A percentile compares a stretch with the other conserved stretches of the same genome.
phyloP scores from a whole-genome alignment of 306 rosid genomes.

The Quillaja saponaria region DNA sequence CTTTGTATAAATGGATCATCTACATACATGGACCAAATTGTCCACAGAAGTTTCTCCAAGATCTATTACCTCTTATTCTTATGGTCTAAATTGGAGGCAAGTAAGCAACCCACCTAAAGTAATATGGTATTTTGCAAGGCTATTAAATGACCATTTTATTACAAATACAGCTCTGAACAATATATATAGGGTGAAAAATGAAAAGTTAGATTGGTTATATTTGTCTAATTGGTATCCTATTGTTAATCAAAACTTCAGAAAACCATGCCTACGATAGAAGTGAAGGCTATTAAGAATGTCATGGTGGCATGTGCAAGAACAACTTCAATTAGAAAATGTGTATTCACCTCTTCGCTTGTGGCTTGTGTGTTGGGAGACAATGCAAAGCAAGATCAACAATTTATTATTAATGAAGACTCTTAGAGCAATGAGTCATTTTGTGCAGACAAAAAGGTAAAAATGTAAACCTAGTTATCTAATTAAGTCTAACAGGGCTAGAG shows the following conservation, averaged over 20 bases:
- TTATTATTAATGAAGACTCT: conserved; percentile 48
- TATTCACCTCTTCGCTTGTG: conserved; percentile 78
- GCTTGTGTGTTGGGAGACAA: conserved; percentile 77
- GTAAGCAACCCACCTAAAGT: too few species aligned
- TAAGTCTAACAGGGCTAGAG: too few species aligned
- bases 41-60: too few species aligned
- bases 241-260: conserved; percentile 40
- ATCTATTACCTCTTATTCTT: too few species aligned
- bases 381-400: conserved; percentile 22
- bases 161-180: too few species aligned
- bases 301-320: conserved; percentile 81
- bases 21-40: too few species aligned
- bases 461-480: neutral
- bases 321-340: conserved; percentile 64
- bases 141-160: too few species aligned
- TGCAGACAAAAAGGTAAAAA: conserved; percentile 57
- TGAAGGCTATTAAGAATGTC: conserved; percentile 66
- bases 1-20: too few species aligned
- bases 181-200: neutral
- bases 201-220: neutral
- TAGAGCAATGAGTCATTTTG: conserved; percentile 81
- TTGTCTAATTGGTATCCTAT: neutral
- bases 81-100: too few species aligned
- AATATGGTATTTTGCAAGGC: neutral
- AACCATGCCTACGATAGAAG: conserved; percentile 82